These are phyloP conservation scores for Trichophyton simii DNA, from an alignment of 2,329 filamentous ascomycete species.

Conservation along the genomic window DNA sequence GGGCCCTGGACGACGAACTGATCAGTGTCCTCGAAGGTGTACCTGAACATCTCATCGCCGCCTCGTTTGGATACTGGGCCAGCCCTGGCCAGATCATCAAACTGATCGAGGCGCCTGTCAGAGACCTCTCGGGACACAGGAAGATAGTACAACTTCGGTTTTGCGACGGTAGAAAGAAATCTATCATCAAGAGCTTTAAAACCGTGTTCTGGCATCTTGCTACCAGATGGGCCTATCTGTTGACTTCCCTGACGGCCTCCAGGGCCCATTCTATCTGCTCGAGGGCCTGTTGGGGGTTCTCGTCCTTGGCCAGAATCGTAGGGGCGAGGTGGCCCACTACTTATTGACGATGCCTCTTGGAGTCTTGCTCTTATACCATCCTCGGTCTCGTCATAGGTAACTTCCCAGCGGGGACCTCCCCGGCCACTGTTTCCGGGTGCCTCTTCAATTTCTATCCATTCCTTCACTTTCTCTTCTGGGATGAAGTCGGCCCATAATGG, in stretches of 20 bases:
- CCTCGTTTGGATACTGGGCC: constrained; percentile 26
- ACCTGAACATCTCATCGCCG: constrained; percentile 51
- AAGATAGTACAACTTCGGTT: constrained; percentile 53
- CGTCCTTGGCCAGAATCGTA: constrained; percentile 10
- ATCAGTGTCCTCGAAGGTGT: constrained; percentile 58
- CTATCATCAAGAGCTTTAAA: constrained; percentile 49
- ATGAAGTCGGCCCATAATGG: constrained; percentile 82
- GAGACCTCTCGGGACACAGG: constrained; percentile 55
- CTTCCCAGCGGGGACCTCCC: constrained; percentile 52
- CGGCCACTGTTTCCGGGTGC: constrained; percentile 32
- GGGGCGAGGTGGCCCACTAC: not conserved
- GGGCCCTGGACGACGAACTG: constrained; percentile 58
- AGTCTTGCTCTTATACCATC: constrained; percentile 48
- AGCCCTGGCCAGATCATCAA: constrained; percentile 36
- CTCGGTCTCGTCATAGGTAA: constrained; percentile 51
- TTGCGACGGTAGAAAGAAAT: constrained; percentile 47
- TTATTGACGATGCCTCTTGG: constrained; percentile 32
- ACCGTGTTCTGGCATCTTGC: constrained; percentile 22
- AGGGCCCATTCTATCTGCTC: constrained; percentile 11
- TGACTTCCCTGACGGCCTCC: not conserved
- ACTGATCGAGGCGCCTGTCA: constrained; percentile 49
- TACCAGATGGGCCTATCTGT: not conserved
- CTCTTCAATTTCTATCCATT: constrained; percentile 63
- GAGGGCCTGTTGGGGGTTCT: constrained; percentile 21
- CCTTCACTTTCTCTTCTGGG: constrained; percentile 56